Conservation (phyloP, 1,139 yeast genomes). For the Magnusiomyces paraingens region DNA sequence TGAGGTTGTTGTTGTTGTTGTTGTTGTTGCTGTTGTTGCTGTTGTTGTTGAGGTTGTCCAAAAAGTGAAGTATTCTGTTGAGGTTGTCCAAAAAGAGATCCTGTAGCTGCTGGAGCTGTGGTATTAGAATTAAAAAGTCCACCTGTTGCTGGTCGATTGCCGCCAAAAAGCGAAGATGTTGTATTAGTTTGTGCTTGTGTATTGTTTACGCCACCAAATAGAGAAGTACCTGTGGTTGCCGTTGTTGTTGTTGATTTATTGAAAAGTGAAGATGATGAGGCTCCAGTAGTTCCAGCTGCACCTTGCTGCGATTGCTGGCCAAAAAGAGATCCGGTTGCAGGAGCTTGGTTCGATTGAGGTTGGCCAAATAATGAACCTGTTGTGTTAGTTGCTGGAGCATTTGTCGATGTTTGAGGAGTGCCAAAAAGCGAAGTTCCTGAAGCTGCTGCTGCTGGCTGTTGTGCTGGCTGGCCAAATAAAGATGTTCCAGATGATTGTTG, state of each 20-base stretch:
- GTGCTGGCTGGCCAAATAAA: too few relatives aligned
- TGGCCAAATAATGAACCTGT: too few relatives aligned
- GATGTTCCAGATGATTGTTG: too few relatives aligned
- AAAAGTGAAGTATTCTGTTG: conserved; percentile 9
- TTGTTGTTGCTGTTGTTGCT: conserved; percentile 3
- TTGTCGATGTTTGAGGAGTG: too few relatives aligned
- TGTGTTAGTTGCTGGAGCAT: too few relatives aligned
- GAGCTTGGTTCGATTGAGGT: too few relatives aligned
- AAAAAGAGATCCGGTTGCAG: too few relatives aligned
- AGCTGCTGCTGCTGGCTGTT: too few relatives aligned
- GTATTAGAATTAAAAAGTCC: conserved; percentile 29
- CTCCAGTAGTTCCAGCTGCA: conserved; percentile 3
- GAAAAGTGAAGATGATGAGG: neutral
- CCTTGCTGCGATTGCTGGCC: too few relatives aligned
- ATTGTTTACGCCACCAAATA: conserved; percentile 29
- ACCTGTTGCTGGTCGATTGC: conserved; percentile 13
- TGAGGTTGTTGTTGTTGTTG: conserved; percentile 6
- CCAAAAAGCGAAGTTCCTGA: too few relatives aligned
- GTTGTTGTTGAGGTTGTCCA: conserved; percentile 2
- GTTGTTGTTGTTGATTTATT: conserved; percentile 8
- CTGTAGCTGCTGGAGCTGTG: conserved; percentile 8
- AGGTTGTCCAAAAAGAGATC: conserved; percentile 7
- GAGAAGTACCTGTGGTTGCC: conserved; percentile 26
- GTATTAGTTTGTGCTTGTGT: neutral
- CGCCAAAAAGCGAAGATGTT: too few relatives aligned